These are phyloP conservation scores for Sesbania bispinosa DNA, from an alignment of 306 rosid genomes.

Conservation along the genomic window DNA sequence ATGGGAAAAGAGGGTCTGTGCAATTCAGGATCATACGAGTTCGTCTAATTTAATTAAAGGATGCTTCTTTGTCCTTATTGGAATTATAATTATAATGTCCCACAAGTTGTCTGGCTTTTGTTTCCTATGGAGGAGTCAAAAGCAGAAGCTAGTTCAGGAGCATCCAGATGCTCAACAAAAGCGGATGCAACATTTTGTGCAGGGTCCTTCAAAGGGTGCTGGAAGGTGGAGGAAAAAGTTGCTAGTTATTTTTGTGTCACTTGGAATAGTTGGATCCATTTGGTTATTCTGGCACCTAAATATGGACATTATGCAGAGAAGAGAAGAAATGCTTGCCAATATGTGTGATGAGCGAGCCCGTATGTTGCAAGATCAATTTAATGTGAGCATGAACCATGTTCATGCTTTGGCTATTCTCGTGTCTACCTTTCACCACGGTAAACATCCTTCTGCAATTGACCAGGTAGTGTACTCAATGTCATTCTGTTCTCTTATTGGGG, in stretches of 20 bases:
- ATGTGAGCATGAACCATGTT: constrained; percentile 94
- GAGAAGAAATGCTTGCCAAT: constrained; percentile 75
- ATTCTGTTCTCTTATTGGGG: background rate
- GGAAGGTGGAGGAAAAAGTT: constrained; percentile 76
- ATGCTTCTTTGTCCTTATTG: constrained; percentile 55
- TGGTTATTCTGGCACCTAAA: constrained; percentile 68
- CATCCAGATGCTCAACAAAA: constrained; percentile 35
- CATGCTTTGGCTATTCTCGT: constrained; percentile 93
- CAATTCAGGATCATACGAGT: constrained; percentile 27
- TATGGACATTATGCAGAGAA: constrained; percentile 45
- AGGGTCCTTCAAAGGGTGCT: constrained; percentile 50
- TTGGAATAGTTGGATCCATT: constrained; percentile 51
- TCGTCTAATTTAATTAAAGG: constrained; percentile 39
- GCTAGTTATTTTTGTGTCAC: constrained; percentile 42
- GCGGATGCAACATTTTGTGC: constrained; percentile 33
- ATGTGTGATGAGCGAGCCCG: constrained; percentile 99
- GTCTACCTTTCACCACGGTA: constrained; percentile 90
- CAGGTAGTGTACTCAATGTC: constrained; percentile 54
- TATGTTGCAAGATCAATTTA: constrained; percentile 96
- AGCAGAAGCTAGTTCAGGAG: constrained; percentile 35
- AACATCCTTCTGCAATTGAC: constrained; percentile 85
- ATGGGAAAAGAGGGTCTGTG: constrained; percentile 25
- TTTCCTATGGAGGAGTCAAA: constrained; percentile 42
- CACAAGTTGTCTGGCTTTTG: constrained; percentile 39
- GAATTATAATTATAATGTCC: constrained; percentile 45